phyloP scores from a whole-genome alignment of 1,139 yeast genomes.

The Suhomyces yuchorum region DNA sequence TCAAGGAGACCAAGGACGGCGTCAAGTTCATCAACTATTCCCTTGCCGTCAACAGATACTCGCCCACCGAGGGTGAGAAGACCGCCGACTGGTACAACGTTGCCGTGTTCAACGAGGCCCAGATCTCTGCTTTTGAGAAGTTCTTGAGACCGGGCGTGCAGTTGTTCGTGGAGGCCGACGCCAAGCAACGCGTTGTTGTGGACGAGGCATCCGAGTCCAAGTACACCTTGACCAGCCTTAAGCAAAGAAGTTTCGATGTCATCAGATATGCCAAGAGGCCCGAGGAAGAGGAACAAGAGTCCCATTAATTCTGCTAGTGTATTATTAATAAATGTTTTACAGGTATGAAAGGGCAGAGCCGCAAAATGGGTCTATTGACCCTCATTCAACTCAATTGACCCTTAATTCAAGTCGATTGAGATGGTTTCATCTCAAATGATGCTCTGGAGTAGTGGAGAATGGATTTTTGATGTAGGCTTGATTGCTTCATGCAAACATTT shows the following conservation, averaged over 20 bases:
- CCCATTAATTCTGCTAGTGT: neutral
- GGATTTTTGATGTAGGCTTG: too few species aligned
- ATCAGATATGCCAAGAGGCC: slow-evolving; percentile 40
- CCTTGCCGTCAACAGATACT: slow-evolving; percentile 46
- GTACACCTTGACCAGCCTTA: slow-evolving; percentile 35
- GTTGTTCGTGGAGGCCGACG: slow-evolving; percentile 46
- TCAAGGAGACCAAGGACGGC: slow-evolving; percentile 44
- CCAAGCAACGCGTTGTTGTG: slow-evolving; percentile 35
- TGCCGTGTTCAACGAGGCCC: slow-evolving; percentile 44
- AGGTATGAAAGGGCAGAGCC: neutral
- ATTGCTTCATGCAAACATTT: too few species aligned
- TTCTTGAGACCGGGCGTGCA: slow-evolving; percentile 46
- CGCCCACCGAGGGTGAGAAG: slow-evolving; percentile 33
- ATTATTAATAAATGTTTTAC: slow-evolving; percentile 1
- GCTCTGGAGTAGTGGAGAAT: too few species aligned
- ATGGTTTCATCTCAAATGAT: too few species aligned
- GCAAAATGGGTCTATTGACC: too few species aligned
- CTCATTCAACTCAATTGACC: too few species aligned
- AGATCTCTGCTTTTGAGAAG: slow-evolving; percentile 40
- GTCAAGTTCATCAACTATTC: slow-evolving; percentile 43
- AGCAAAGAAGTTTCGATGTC: slow-evolving; percentile 42
- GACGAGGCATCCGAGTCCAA: slow-evolving; percentile 41
- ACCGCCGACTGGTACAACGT: slow-evolving; percentile 48
- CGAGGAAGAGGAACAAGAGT: slow-evolving; percentile 9
- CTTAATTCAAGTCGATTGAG: too few species aligned